These are phyloP conservation scores for Claviceps sp. DNA, from an alignment of 2,329 filamentous ascomycete genomes.

Conservation along the genomic window DNA sequence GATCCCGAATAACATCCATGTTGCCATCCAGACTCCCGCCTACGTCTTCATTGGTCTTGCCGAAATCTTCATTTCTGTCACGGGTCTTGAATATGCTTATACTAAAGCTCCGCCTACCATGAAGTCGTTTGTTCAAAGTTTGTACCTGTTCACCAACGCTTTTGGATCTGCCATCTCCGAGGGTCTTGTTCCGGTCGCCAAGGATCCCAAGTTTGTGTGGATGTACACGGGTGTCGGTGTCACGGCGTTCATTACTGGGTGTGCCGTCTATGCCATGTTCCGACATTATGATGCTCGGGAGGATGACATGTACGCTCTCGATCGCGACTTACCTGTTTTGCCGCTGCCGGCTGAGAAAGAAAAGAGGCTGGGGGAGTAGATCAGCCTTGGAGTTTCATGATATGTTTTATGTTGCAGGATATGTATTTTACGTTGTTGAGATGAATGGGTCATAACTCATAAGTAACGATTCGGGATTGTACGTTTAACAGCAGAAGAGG, in stretches of 20 bases:
- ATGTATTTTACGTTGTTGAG: too few species aligned
- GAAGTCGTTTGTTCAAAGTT: constrained; percentile 46
- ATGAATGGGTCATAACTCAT: too few species aligned
- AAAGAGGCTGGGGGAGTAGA: neutral
- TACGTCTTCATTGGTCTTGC: constrained; percentile 44
- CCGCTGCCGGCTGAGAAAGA: neutral
- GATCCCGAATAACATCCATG: constrained; percentile 33
- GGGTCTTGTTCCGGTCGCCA: constrained; percentile 43
- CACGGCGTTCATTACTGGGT: constrained; percentile 33
- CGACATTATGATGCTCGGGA: constrained; percentile 24
- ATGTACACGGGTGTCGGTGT: constrained; percentile 47
- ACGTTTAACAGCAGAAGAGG: too few species aligned
- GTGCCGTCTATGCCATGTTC: constrained; percentile 36
- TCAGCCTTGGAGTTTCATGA: too few species aligned
- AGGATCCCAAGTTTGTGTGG: constrained; percentile 53
- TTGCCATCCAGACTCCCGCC: constrained; percentile 40
- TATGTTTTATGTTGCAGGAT: too few species aligned
- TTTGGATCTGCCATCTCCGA: constrained; percentile 47
- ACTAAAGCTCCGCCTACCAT: constrained; percentile 59
- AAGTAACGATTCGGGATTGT: too few species aligned
- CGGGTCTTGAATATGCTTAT: constrained; percentile 59
- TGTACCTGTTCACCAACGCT: constrained; percentile 49
- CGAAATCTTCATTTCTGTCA: constrained; percentile 53
- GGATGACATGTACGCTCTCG: constrained; percentile 25
- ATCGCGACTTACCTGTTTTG: constrained; percentile 19